Base-by-base conservation (phyloP, 805 yeast genomes). In the Kazachstania africana region DNA sequence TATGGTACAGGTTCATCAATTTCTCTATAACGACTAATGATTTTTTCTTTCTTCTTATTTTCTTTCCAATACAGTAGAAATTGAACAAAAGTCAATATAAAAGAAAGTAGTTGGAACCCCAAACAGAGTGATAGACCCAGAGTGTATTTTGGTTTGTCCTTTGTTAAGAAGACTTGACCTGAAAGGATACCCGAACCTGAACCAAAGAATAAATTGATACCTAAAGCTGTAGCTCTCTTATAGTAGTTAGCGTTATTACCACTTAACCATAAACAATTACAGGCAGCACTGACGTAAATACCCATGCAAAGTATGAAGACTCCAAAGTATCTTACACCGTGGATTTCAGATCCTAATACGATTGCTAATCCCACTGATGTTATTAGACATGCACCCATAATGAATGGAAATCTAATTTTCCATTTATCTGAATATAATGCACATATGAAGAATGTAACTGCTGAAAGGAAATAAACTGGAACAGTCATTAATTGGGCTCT, bases 401-500 rank as follows among this genome's bases (percentile, higher is more conserved):
- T 47, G 37, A 60, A 60, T 2, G 59, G 55, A 15, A 67, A 50
- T 57, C 84, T 64, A 28, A 50, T 47, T 37, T 67, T 60, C 15
- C 59, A 32, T 28, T 47, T 54, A 50, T 83, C 94, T 1, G 91
- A 77, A 35, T 65, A 39, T 36, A 63, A 59, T 0, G 94, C 88
- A n/a, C 68, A 39, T 4, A 70, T 44, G 57, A 77, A 74, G 27
- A 77, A 69, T 21, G 69, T 59, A 5, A 78, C 84, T 47, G 83
- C 78, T 0, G 94, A 81, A 18, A 67, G 59, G 26, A 81, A 63
- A 87, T 93, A 84, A 14, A 94, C 93, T 42, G 83, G 85, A 29
- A 84, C 81, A 0, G 94, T 78, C 57, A 76, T 77, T 34, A 78
- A 69, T 54, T 84, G 84, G 8, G 93, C 88, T 34, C 69, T 62